These are phyloP conservation scores for Zea mays DNA, from an alignment of 176 grass and related monocot species.

Conservation along the genomic window DNA sequence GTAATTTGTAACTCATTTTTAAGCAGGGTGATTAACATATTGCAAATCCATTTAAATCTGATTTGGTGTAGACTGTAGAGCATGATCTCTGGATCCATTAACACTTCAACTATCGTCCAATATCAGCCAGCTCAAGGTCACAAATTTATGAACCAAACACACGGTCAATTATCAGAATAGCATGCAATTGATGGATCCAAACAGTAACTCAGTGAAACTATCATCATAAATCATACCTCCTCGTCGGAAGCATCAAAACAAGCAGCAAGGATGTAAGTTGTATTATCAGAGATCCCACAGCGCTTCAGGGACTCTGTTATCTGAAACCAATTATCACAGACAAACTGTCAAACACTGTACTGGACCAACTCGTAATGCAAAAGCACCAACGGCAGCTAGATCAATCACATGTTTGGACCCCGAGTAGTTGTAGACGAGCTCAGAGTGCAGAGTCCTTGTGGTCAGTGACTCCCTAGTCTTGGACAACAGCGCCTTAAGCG, in stretches of 20 bases:
- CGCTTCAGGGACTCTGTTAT: constrained; percentile 84
- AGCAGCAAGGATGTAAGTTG: constrained; percentile 73
- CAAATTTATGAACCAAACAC: not conserved
- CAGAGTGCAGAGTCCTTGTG: constrained; percentile 85
- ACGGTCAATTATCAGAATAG: not conserved
- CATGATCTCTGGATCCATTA: not conserved
- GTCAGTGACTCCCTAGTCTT: constrained; percentile 75
- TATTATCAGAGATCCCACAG: constrained; percentile 78
- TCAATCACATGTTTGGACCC: constrained; percentile 84
- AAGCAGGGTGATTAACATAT: not conserved
- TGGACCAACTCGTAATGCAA: not conserved
- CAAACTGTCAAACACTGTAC: constrained; percentile 2
- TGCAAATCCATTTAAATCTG: constrained; percentile 6
- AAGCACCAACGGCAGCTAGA: not conserved
- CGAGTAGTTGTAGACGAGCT: constrained; percentile 89
- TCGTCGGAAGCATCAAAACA: constrained; percentile 83
- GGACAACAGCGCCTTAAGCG: constrained; percentile 70
- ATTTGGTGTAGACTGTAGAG: not conserved
- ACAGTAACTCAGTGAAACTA: not conserved
- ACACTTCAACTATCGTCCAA: not conserved
- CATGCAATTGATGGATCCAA: not conserved
- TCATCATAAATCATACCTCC: constrained; percentile 44
- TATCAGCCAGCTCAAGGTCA: not conserved
- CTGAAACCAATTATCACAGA: constrained; percentile 29
- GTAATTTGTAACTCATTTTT: not conserved